phyloP scores from a whole-genome alignment of 345 rosid species.

The Bretschneidera sinensis region DNA sequence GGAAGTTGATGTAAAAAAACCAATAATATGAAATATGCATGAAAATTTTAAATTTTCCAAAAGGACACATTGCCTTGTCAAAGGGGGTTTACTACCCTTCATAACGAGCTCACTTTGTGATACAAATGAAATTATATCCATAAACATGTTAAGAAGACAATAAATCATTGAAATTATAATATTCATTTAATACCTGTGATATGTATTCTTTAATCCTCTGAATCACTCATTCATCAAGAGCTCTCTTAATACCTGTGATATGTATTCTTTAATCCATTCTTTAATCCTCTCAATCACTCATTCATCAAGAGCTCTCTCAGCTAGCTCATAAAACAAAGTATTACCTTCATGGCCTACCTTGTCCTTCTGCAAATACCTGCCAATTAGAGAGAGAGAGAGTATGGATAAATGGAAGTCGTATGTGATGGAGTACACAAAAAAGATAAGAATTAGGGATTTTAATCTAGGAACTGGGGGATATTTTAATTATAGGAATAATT shows the following conservation, averaged over 20 bases:
- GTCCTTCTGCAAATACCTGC: constrained; percentile 81
- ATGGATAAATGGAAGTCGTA: background rate
- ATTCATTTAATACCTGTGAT: constrained; percentile 52
- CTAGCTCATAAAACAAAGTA: constrained; percentile 67
- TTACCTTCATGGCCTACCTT: constrained; percentile 87
- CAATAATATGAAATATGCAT: background rate
- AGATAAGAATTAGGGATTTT: no score
- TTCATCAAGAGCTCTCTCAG: no score
- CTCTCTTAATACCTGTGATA: no score
- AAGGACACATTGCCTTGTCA: background rate
- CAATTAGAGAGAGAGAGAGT: background rate
- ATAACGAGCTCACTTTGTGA: background rate
- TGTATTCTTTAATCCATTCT: no score
- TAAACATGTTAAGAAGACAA: background rate
- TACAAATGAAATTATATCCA: background rate
- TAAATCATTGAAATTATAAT: background rate
- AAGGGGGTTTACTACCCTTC: background rate
- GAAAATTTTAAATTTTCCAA: background rate
- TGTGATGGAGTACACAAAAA: no score
- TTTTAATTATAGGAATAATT: no score
- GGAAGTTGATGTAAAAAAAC: background rate
- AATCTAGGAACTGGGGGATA: no score
- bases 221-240: constrained; percentile 54
- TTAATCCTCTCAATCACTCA: no score
- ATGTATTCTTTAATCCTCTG: constrained; percentile 67